Percentiles rank a stretch among this genome's conserved stretches.
These are phyloP conservation scores for Thraustochytrium sp. DNA, from an alignment of 352 stramenopile species.

Conservation along the genomic window DNA sequence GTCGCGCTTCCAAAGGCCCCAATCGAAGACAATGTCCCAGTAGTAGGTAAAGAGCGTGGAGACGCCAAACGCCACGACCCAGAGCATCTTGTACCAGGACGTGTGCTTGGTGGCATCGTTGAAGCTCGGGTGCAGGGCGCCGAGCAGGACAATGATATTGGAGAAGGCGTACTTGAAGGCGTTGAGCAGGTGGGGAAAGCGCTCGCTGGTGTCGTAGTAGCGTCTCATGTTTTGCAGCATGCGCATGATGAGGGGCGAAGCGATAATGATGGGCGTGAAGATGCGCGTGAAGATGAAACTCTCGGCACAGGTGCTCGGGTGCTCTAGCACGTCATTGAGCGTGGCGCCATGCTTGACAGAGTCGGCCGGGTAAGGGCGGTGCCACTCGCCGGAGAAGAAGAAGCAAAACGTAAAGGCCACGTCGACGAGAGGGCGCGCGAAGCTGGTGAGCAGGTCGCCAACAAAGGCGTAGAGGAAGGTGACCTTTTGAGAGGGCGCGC, in stretches of 20 bases:
- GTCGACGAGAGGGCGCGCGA: conserved; percentile 56
- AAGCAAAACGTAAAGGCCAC: conserved; percentile 90
- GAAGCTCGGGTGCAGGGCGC: conserved; percentile 70
- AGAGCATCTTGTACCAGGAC: conserved; percentile 51
- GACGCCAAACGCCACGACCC: conserved; percentile 67
- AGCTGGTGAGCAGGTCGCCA: conserved; percentile 57
- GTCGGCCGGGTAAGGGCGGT: conserved; percentile 34
- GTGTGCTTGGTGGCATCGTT: background rate
- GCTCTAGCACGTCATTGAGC: background rate
- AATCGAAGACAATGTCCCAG: conserved; percentile 96
- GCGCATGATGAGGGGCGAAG: conserved; percentile 87
- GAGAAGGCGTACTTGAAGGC: conserved; percentile 86
- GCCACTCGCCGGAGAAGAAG: conserved; percentile 80
- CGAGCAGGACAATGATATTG: conserved; percentile 72
- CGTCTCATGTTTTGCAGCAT: conserved; percentile 92
- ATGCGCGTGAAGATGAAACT: conserved; percentile 77
- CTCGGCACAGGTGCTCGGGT: background rate
- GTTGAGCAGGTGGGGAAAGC: conserved; percentile 90
- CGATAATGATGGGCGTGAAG: conserved; percentile 85
- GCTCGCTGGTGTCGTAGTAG: conserved; percentile 86
- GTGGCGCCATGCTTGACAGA: background rate
- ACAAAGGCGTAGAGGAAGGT: conserved; percentile 82
- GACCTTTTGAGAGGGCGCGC: conserved; percentile 78
- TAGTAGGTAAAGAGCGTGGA: conserved; percentile 92
- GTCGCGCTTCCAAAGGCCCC: conserved; percentile 60